These are phyloP conservation scores for Colletotrichum theobromicola DNA, from an alignment of 2,329 filamentous ascomycete species.

Conservation along the genomic window DNA sequence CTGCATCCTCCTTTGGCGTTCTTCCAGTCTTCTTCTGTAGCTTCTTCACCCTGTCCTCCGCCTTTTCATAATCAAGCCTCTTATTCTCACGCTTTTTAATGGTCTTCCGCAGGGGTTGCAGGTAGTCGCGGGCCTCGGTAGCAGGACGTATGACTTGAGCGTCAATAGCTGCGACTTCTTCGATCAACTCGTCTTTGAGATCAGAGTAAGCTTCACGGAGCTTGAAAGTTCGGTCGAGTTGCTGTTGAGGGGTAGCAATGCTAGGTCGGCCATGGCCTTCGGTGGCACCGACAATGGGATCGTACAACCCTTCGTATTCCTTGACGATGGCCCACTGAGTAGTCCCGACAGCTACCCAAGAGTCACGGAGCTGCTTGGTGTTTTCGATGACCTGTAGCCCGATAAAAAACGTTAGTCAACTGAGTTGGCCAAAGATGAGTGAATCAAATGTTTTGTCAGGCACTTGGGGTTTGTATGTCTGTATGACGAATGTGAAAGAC, in stretches of 20 bases:
- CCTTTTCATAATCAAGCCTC: constrained; percentile 81
- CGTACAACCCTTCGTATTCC: constrained; percentile 76
- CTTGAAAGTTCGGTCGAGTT: constrained; percentile 67
- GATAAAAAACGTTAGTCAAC: neutral
- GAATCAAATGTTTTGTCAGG: neutral
- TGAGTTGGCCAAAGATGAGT: neutral
- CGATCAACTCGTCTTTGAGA: constrained; percentile 72
- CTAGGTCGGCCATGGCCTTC: constrained; percentile 60
- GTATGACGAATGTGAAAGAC: neutral
- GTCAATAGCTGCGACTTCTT: constrained; percentile 76
- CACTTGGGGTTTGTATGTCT: neutral
- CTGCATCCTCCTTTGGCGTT: constrained; percentile 74
- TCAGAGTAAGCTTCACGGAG: constrained; percentile 73
- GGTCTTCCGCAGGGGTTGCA: constrained; percentile 78
- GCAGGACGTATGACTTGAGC: constrained; percentile 72
- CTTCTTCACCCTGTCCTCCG: constrained; percentile 73
- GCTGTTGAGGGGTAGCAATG: constrained; percentile 64
- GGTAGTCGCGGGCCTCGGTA: constrained; percentile 68
- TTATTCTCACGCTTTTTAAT: constrained; percentile 87
- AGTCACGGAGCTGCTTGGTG: constrained; percentile 77
- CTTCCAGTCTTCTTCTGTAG: constrained; percentile 73
- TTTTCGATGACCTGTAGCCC: constrained; percentile 73
- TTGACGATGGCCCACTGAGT: constrained; percentile 71
- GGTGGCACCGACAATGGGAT: constrained; percentile 73
- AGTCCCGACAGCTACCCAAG: constrained; percentile 75